phyloP scores from a whole-genome alignment of 2,329 filamentous ascomycete genomes.

The Kalmusia sp. region DNA sequence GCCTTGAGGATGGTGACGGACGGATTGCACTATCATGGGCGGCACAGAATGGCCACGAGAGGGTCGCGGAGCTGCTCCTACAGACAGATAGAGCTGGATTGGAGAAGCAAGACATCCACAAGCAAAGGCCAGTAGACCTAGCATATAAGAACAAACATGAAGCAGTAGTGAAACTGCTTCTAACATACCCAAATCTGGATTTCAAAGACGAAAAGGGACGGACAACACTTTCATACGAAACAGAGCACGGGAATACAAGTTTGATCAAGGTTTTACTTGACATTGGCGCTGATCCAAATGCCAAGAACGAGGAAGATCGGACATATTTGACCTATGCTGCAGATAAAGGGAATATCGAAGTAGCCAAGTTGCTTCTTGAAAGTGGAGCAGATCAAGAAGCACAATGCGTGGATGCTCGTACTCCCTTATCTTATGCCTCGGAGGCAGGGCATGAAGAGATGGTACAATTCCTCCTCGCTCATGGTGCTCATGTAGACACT shows the following conservation, averaged over 20 bases:
- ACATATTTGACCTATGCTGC: not conserved
- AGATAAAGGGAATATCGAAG: not conserved
- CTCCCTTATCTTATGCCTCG: constrained; percentile 4
- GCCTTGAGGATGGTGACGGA: not conserved
- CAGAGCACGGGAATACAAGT: not conserved
- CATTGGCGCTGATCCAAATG: not conserved
- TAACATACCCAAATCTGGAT: constrained; percentile 1
- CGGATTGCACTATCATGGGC: not conserved
- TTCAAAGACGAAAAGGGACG: constrained; percentile 1
- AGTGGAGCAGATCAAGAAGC: not conserved
- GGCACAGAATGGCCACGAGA: not conserved
- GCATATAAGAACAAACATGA: not conserved
- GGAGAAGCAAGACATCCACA: not conserved
- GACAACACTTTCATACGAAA: not conserved
- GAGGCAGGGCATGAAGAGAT: not conserved
- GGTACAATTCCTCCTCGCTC: not conserved
- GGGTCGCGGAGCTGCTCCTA: not conserved
- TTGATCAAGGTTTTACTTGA: not conserved
- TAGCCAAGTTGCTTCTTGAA: constrained; percentile 3
- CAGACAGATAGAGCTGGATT: not conserved
- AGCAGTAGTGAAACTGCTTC: not conserved
- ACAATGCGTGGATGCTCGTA: not conserved
- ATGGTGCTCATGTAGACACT: not conserved
- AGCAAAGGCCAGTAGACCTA: not conserved
- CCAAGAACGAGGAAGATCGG: not conserved